Base-by-base conservation (phyloP, 192 early-diverging fungal genomes). In the Pilobolus umbonatus region DNA sequence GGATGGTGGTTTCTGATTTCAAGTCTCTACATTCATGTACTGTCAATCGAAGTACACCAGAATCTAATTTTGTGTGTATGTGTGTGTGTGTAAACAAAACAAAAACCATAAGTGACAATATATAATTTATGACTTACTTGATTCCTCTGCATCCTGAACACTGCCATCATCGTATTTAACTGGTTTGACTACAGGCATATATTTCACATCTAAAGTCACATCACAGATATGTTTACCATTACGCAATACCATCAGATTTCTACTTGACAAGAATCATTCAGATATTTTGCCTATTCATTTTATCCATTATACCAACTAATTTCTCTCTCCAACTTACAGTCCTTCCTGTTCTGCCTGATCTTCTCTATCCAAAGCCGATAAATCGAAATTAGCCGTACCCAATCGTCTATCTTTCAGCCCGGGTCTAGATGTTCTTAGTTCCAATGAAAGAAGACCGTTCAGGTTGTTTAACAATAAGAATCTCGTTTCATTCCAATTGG, bases 41-140 rank as follows among this genome's bases (percentile, higher is more conserved):
- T 47, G 72, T 79, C 34, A 85, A 64, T 17, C 76, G 80, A 47
- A 84, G 44, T 22, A 85, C 58, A n/a, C 84, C 84, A 3, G 82
- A 76, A 61, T 84, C 69, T 72, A 64, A 24, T 24, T 3, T n/a
- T n/a, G n/a, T n/a, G n/a, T n/a, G n/a, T n/a, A n/a, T n/a, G n/a
- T n/a, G n/a, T n/a, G n/a, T n/a, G n/a, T 52, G 32, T 12, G 15
- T 26, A 15, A 14, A 62, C 36, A 22, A 57, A 44, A 21, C 39
- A 25, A 53, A n/a, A n/a, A 12, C 36, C 14, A 4, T 36, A n/a
- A n/a, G n/a, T n/a, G n/a, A n/a, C n/a, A n/a, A n/a, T 9, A 36
- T 40, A 9, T 28, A 22, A 26, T 15, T 34, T 10, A 10, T 21
- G 19, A 48, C 68, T 64, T 71, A 66, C 69, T 80, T 1, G 85